These are phyloP conservation scores for Aureobasidium sp. DNA, from an alignment of 2,329 filamentous ascomycete genomes.

Conservation along the genomic window DNA sequence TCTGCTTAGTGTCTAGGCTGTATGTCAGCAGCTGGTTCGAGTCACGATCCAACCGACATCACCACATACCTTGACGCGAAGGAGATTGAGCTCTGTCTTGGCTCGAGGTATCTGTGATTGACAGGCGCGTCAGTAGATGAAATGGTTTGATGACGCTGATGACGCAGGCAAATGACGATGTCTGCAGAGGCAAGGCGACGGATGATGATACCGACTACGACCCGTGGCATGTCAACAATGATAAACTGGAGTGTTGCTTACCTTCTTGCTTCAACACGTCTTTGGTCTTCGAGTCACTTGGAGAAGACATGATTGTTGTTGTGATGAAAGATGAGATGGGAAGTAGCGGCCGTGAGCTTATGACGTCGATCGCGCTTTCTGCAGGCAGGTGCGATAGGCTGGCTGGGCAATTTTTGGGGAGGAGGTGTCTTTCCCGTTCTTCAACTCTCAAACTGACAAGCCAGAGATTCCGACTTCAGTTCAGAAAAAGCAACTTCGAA, in stretches of 20 bases:
- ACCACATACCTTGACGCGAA: conserved; percentile 3
- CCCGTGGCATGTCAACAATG: neutral
- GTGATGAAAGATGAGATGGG: neutral
- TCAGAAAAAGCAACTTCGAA: neutral
- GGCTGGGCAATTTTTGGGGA: neutral
- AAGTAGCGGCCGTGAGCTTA: neutral
- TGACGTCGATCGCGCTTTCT: neutral
- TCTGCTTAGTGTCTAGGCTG: neutral
- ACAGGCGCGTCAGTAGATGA: neutral
- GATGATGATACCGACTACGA: neutral
- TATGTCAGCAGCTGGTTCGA: neutral
- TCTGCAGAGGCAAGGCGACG: neutral
- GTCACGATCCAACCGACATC: neutral
- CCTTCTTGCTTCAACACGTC: conserved; percentile 7
- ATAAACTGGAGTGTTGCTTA: conserved; percentile 1
- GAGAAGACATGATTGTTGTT: conserved; percentile 9
- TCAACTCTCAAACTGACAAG: conserved; percentile 7
- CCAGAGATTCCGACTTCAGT: neutral
- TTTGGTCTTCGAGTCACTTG: conserved; percentile 8
- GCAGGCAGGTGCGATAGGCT: neutral
- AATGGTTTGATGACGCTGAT: neutral
- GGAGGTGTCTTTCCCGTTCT: neutral
- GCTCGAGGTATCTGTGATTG: conserved; percentile 1
- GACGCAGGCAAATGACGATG: too few relatives aligned
- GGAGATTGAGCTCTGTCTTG: conserved; percentile 4